Evolutionary conservation across 148 eudicot species (phyloP).

Genomic region (Talinum fruticosum): DNA sequence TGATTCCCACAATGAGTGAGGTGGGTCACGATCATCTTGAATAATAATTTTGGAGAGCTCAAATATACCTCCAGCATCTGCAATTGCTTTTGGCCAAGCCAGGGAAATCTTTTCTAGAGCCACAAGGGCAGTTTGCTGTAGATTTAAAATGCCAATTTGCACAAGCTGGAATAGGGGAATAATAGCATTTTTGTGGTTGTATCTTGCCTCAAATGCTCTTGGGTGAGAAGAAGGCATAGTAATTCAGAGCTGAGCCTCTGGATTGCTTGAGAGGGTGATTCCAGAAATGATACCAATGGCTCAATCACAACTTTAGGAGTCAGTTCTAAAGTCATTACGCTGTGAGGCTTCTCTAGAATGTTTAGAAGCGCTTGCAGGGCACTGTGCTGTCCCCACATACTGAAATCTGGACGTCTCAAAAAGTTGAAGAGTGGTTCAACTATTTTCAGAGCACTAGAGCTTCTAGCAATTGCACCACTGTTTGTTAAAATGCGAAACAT

Average conservation of each 20-base stretch:
- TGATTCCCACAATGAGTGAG: constrained; percentile 69
- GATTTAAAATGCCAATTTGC: constrained; percentile 54
- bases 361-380: constrained; percentile 85
- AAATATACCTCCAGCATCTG: constrained; percentile 70
- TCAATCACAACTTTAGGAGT: constrained; percentile 66
- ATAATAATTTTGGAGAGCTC: constrained; percentile 72
- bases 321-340: constrained; percentile 52
- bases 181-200: constrained; percentile 54
- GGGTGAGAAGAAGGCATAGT: constrained; percentile 62
- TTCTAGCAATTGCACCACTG: constrained; percentile 62
- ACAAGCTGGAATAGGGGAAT: constrained; percentile 72
- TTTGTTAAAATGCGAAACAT: constrained; percentile 76
- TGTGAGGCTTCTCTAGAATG: constrained; percentile 73
- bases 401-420: constrained; percentile 56
- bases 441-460: constrained; percentile 49
- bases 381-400: constrained; percentile 72
- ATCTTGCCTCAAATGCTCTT: constrained; percentile 73
- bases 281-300: constrained; percentile 64
- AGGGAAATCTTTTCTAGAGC: constrained; percentile 62
- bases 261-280: constrained; percentile 74
- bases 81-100: constrained; percentile 76
- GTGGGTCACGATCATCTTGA: constrained; percentile 68
- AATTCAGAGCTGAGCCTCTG: constrained; percentile 75
- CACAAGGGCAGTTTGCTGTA: constrained; percentile 75
- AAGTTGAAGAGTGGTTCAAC: constrained; percentile 67